These are phyloP conservation scores for Aegilops bicornis DNA, from an alignment of 176 grass and related monocot genomes.

Conservation along the genomic window DNA sequence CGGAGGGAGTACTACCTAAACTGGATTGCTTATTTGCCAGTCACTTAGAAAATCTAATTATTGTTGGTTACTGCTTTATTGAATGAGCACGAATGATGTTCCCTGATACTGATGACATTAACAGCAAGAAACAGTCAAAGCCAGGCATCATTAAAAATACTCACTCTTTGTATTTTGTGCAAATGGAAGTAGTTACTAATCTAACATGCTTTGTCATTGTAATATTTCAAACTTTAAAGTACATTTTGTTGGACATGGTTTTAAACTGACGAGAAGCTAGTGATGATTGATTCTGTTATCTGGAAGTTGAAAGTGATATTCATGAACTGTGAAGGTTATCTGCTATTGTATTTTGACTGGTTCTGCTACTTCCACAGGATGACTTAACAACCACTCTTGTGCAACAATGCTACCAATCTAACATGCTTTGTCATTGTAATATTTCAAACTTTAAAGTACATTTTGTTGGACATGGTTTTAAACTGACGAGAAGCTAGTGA, in stretches of 20 bases:
- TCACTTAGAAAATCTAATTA: not conserved
- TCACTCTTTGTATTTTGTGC: not conserved
- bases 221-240: not conserved
- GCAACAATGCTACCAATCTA: conserved; percentile 58
- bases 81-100: not conserved
- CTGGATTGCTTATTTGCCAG: not conserved
- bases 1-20: not conserved
- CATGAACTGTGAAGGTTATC: conserved; percentile 4
- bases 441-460: not conserved
- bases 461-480: not conserved
- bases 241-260: not conserved
- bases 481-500: not conserved
- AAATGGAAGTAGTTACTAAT: not conserved
- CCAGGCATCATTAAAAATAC: not conserved
- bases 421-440: not conserved
- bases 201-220: not conserved
- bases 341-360: conserved; percentile 17
- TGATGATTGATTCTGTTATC: not conserved
- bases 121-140: not conserved
- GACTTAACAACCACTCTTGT: conserved; percentile 84
- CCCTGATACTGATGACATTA: not conserved
- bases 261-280: not conserved
- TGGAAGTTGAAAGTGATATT: not conserved
- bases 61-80: conserved; percentile 16
- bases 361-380: conserved; percentile 53